These are phyloP conservation scores for Chytriomyces sp. DNA, from an alignment of 192 early-diverging fungal species.

Conservation along the genomic window DNA sequence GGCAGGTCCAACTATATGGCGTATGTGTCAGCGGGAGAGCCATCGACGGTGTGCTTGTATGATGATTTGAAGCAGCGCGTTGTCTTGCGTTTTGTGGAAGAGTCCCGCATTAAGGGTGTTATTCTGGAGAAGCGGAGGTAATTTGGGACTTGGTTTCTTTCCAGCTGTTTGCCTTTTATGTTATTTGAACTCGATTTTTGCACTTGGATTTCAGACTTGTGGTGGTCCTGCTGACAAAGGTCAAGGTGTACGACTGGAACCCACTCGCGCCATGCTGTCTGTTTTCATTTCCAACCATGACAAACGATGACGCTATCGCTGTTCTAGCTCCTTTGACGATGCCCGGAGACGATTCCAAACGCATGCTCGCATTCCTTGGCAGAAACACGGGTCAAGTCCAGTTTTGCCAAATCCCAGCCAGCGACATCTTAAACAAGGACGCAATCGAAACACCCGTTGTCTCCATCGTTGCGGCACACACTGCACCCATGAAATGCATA, in stretches of 20 bases:
- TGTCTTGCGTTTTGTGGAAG: conserved; percentile 78
- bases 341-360: conserved; percentile 6
- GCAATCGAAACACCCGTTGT: conserved; percentile 57
- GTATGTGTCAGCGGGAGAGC: conserved; percentile 82
- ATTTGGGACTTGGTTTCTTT: conserved; percentile 60
- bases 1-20: conserved; percentile 86
- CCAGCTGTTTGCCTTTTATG: neutral
- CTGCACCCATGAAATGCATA: conserved; percentile 74
- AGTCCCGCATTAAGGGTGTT: conserved; percentile 80
- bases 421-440: conserved; percentile 40
- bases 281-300: conserved; percentile 81
- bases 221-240: conserved; percentile 76
- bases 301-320: conserved; percentile 83
- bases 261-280: conserved; percentile 68
- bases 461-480: conserved; percentile 83
- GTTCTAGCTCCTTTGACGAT: conserved; percentile 60
- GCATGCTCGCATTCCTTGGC: conserved; percentile 77
- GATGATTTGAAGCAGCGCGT: conserved; percentile 77
- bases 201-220: conserved; percentile 61
- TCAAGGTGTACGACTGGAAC: conserved; percentile 79
- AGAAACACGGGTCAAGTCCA: conserved; percentile 84
- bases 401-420: conserved; percentile 67
- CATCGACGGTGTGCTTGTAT: conserved; percentile 85
- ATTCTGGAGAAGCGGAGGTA: conserved; percentile 60
- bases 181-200: neutral